These are phyloP conservation scores for Platanthera zijinensis DNA, from an alignment of 106 monocot species.

Conservation along the genomic window DNA sequence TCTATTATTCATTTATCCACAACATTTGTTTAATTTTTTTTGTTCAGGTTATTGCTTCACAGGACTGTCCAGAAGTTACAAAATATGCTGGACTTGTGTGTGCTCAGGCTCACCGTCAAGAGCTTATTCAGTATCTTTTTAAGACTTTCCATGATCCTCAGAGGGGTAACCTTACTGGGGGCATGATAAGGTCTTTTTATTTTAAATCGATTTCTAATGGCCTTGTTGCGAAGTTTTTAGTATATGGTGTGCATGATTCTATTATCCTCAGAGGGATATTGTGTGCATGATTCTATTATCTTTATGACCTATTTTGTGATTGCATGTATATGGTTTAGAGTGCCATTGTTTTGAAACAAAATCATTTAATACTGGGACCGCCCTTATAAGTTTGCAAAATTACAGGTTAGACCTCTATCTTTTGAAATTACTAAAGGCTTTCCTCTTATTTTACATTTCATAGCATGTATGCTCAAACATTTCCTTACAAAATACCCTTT, in stretches of 20 bases:
- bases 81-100: constrained; percentile 89
- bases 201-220: not conserved
- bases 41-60: constrained; percentile 81
- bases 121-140: constrained; percentile 81
- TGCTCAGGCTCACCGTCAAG: constrained; percentile 84
- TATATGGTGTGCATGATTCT: too few relatives aligned
- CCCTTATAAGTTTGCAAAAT: too few relatives aligned
- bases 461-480: too few relatives aligned
- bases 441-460: too few relatives aligned
- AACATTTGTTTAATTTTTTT: not conserved
- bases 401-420: too few relatives aligned
- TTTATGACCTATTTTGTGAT: too few relatives aligned
- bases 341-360: too few relatives aligned
- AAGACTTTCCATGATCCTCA: constrained; percentile 87
- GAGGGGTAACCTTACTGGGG: constrained; percentile 60
- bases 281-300: too few relatives aligned
- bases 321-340: too few relatives aligned
- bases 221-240: not conserved
- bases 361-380: too few relatives aligned
- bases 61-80: constrained; percentile 95
- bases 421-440: too few relatives aligned
- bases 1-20: not conserved
- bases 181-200: constrained; percentile 72
- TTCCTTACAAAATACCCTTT: too few relatives aligned
- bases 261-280: not conserved